Conservation (phyloP, 805 yeast genomes). For the Barnettozyma sp. region DNA sequence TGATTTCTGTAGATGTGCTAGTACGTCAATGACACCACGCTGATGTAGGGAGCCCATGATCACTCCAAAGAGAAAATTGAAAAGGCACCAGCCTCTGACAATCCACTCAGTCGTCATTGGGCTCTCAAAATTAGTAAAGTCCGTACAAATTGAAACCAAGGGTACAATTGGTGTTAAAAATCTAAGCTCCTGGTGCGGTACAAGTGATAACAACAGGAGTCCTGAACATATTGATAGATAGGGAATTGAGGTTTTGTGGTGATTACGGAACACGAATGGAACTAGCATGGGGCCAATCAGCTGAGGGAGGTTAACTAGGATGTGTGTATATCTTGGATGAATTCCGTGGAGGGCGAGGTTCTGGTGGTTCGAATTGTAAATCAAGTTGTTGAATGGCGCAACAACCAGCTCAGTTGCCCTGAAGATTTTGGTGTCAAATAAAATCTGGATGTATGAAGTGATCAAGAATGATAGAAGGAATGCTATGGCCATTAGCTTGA, state of each 20-base stretch:
- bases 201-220: constrained; percentile 48
- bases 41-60: constrained; percentile 84
- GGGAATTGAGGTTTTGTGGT: constrained; percentile 41
- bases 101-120: constrained; percentile 18
- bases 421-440: constrained; percentile 49
- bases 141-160: constrained; percentile 51
- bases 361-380: constrained; percentile 52
- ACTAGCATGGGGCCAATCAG: constrained; percentile 69
- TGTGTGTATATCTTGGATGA: constrained; percentile 72
- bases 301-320: constrained; percentile 70
- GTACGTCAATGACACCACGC: constrained; percentile 76
- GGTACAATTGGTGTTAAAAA: constrained; percentile 80
- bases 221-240: constrained; percentile 60
- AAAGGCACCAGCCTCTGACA: constrained; percentile 47
- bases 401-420: constrained; percentile 30
- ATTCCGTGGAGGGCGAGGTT: constrained; percentile 78
- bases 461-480: constrained; percentile 31
- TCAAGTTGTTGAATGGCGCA: constrained; percentile 71
- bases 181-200: constrained; percentile 93
- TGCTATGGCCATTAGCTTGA: constrained; percentile 29
- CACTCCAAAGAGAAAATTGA: constrained; percentile 51
- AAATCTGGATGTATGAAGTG: constrained; percentile 33
- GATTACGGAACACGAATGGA: constrained; percentile 32
- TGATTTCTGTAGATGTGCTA: constrained; percentile 33
- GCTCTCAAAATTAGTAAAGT: constrained; percentile 29